phyloP scores from a whole-genome alignment of 1,284 basidiomycete genomes.

The Farysia itapuensis region DNA sequence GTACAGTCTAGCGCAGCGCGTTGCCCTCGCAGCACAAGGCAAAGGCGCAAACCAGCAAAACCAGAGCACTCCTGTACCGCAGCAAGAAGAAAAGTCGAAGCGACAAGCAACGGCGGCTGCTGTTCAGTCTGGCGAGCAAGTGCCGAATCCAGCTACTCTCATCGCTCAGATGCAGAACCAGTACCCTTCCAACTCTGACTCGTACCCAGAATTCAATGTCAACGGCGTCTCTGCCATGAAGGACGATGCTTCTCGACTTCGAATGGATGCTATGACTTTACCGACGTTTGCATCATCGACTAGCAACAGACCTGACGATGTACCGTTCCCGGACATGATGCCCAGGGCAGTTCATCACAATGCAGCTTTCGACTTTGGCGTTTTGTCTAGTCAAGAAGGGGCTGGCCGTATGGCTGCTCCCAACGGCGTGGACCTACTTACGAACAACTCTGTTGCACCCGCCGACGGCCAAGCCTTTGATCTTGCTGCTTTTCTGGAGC shows the following conservation, averaged over 20 bases:
- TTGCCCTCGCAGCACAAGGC: slow-evolving; percentile 39
- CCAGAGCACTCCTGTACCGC: neutral
- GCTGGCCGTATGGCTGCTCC: slow-evolving; percentile 23
- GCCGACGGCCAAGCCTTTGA: slow-evolving; percentile 40
- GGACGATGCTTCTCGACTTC: slow-evolving; percentile 22
- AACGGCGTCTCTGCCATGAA: slow-evolving; percentile 29
- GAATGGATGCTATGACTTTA: slow-evolving; percentile 23
- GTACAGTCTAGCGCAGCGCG: slow-evolving; percentile 43
- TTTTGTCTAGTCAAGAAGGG: slow-evolving; percentile 4
- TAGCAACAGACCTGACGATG: slow-evolving; percentile 5
- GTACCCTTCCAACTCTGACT: neutral
- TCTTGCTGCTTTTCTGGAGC: slow-evolving; percentile 38
- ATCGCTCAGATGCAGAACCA: neutral
- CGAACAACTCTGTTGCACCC: slow-evolving; percentile 34
- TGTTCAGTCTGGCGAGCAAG: neutral
- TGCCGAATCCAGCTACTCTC: neutral
- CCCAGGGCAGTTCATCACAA: slow-evolving; percentile 17
- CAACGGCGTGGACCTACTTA: slow-evolving; percentile 32
- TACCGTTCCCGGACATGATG: slow-evolving; percentile 31
- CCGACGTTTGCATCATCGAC: slow-evolving; percentile 3
- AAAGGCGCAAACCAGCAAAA: neutral
- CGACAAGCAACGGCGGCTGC: slow-evolving; percentile 26
- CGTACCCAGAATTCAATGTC: slow-evolving; percentile 5
- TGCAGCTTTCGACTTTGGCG: slow-evolving; percentile 11
- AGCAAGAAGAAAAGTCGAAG: slow-evolving; percentile 12